Conservation (phyloP, 31 red algal species). For the Endocladia muricata region DNA sequence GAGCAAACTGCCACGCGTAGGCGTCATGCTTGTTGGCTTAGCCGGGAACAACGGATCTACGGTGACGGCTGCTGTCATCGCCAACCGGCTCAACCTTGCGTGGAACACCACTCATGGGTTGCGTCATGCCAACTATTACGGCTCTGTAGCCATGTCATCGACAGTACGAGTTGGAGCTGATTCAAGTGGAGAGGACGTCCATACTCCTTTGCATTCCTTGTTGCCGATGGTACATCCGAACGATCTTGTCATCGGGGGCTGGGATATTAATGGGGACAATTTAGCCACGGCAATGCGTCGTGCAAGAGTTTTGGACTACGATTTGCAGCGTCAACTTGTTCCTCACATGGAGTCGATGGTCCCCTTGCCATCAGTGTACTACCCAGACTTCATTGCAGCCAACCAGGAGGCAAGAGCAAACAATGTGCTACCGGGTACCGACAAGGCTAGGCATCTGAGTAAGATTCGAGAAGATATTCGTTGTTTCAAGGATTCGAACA, state of each 20-base stretch:
- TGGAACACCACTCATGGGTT: slow-evolving; percentile 88
- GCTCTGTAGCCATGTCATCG: slow-evolving; percentile 76
- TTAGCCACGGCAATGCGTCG: slow-evolving; percentile 77
- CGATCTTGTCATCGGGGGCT: slow-evolving; percentile 88
- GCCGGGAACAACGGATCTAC: slow-evolving; percentile 97
- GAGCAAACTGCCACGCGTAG: slow-evolving; percentile 60
- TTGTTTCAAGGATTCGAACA: slow-evolving; percentile 68
- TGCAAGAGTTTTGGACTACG: slow-evolving; percentile 89
- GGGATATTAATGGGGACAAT: slow-evolving; percentile 88
- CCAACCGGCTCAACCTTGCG: slow-evolving; percentile 70
- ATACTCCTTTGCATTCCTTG: slow-evolving; percentile 73
- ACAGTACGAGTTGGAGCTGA: slow-evolving; percentile 76
- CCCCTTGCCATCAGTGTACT: slow-evolving; percentile 81
- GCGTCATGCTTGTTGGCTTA: slow-evolving; percentile 90
- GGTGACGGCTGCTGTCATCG: slow-evolving; percentile 70
- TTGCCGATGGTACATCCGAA: slow-evolving; percentile 91
- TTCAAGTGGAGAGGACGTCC: slow-evolving; percentile 69
- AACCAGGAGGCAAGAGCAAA: slow-evolving; percentile 86
- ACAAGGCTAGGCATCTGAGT: slow-evolving; percentile 80
- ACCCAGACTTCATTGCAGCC: slow-evolving; percentile 92
- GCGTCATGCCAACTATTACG: slow-evolving; percentile 71
- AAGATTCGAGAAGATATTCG: slow-evolving; percentile 78
- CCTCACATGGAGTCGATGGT: slow-evolving; percentile 49
- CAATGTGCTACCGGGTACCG: slow-evolving; percentile 73
- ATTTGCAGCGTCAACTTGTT: slow-evolving; percentile 77